Evolutionary conservation across 495 filamentous ascomycete genomes (phyloP).

Genomic region (Neurospora cerealis): DNA sequence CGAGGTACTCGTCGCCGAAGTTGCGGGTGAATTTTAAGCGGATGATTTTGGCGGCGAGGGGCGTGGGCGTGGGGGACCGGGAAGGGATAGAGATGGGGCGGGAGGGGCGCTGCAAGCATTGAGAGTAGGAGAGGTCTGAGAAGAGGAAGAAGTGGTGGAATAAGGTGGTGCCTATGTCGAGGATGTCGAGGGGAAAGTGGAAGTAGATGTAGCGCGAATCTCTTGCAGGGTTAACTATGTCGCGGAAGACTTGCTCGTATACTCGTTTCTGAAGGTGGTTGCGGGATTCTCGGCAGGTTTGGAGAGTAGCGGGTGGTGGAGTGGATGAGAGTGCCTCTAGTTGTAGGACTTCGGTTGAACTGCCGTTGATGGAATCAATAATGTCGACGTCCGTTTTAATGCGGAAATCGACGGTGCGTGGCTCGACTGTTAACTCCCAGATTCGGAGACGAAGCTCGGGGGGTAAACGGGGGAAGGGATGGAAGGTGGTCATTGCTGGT

Average conservation of each 20-base stretch:
- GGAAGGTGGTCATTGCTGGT: not conserved
- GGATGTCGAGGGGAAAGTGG: not conserved
- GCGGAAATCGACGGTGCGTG: not conserved
- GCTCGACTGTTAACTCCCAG: not conserved
- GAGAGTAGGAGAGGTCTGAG: not conserved
- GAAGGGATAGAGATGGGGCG: too few relatives aligned
- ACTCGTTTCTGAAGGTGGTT: not conserved
- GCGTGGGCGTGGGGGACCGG: not conserved
- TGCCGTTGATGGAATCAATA: not conserved
- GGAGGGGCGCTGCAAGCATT: not conserved
- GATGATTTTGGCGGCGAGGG: not conserved
- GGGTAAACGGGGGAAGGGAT: not conserved
- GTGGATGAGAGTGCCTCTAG: not conserved
- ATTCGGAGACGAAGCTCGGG: not conserved
- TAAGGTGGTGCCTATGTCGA: not conserved
- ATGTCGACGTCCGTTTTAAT: not conserved
- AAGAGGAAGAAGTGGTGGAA: not conserved
- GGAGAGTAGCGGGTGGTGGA: not conserved
- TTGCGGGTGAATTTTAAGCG: not conserved
- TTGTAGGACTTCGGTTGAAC: not conserved
- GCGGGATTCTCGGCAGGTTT: not conserved
- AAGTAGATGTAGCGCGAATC: not conserved
- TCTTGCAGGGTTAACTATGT: not conserved
- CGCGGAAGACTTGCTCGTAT: not conserved
- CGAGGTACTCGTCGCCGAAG: not conserved